phyloP scores from a whole-genome alignment of 495 filamentous ascomycete genomes.

The Aspergillus panamensis region DNA sequence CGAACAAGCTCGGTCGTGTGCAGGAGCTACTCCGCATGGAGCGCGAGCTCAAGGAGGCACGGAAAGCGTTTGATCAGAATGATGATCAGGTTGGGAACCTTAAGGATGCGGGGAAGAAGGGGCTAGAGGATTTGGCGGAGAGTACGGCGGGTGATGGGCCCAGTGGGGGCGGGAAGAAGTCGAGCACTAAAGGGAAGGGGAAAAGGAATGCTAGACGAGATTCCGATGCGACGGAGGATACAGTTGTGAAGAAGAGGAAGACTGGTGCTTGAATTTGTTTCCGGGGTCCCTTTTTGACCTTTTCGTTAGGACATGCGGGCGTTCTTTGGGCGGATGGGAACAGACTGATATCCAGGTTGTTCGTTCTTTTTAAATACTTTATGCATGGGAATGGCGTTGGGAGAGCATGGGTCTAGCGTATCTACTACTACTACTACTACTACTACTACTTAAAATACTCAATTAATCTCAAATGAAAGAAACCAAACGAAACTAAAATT shows the following conservation, averaged over 20 bases:
- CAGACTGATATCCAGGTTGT: background rate
- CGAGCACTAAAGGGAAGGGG: conserved; percentile 44
- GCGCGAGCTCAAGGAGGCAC: conserved; percentile 70
- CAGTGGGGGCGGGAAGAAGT: conserved; percentile 30
- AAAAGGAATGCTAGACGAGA: conserved; percentile 38
- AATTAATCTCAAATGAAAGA: no score
- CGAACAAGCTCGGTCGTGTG: conserved; percentile 81
- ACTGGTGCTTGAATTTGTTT: conserved; percentile 23
- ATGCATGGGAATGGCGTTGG: background rate
- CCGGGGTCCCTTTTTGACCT: background rate
- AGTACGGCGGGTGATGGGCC: conserved; percentile 20
- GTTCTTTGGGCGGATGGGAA: background rate
- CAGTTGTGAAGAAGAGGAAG: conserved; percentile 43
- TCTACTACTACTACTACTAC: no score
- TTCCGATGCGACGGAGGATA: conserved; percentile 46
- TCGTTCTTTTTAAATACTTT: background rate
- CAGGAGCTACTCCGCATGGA: conserved; percentile 82
- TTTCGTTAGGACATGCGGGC: background rate
- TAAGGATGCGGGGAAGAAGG: conserved; percentile 43
- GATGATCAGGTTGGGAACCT: conserved; percentile 45
- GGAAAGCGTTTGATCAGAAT: conserved; percentile 62
- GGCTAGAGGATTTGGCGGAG: conserved; percentile 27
- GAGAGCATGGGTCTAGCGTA: background rate
- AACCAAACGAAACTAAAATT: no score
- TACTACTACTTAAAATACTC: background rate